Base-by-base conservation (phyloP, 768 basidiomycete genomes). In the Hebeloma cylindrosporum region DNA sequence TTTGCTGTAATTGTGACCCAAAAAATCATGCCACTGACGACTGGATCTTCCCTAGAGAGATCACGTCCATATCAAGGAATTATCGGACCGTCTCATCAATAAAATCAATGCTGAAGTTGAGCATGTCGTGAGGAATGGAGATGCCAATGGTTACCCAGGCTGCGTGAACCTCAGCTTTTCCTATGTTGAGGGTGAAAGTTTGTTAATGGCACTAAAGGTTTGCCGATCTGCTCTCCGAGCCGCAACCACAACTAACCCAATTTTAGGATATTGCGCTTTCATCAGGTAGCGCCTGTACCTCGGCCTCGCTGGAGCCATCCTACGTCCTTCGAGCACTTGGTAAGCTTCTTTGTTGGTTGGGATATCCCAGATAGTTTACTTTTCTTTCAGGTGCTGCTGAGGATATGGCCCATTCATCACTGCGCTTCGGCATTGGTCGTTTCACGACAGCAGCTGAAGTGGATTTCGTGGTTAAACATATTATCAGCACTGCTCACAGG, bases 361-460 rank as follows among this genome's bases (percentile, higher is more conserved):
- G 16, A 42, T 5, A 17, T 36, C 32, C 14, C n/a, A 23, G 28
- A 20, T 41, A 3, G 34, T 21, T 51, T 4, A 45, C 9, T 14
- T 41, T n/a, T 18, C 52, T 30, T 30, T 11, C 52, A 85, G 89
- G 91, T 55, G 92, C 95, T 26, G 93, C 93, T 20, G 96, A 99
- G 63, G 96, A 98, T 59, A 96, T 97, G 93, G 96, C 96, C 0
- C 96, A 99, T 63, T 96, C 93, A 13, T 95, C 93, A 13, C 76
- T 99, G 43, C 88, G 96, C 18, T 99, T 99, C 65, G 96, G 96
- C 34, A 88, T 99, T 49, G 96, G 96, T 18, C 83, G 96, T 16
- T 99, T 99, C 67, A 98, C 95, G 13, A 99, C 96, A 2, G 93
- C 97, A 62, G 90, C 85, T 3, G 96, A 99, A 69, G 78, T 99